Base-by-base conservation (phyloP, 164 flowering plant genomes). In the Annona squamosa region DNA sequence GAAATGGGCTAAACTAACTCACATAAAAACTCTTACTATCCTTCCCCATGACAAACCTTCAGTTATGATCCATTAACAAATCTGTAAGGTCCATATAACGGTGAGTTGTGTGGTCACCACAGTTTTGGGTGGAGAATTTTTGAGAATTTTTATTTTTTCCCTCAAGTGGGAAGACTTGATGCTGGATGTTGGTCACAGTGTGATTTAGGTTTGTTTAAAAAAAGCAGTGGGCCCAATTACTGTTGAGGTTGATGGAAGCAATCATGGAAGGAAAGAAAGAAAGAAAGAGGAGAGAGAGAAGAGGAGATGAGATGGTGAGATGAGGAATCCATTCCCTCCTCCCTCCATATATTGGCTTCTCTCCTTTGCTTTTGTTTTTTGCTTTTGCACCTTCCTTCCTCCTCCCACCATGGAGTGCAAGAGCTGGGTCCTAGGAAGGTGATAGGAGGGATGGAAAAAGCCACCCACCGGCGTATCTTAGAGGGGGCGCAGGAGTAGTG, bases 171-270 rank as follows among this genome's bases (percentile, higher is more conserved):
- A 26, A 26, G 37, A 26, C 37, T 26, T 26, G 37, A 26, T 26
- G 37, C 37, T 26, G 37, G 37, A 26, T 26, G 37, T 26, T 26
- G 37, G 37, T 26, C 37, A 26, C 37, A 26, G 37, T 46, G 65
- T 78, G 65, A 68, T 71, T 71, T 70, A 46, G 73, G 77, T 77
- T 62, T 75, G 73, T 75, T 72, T 67, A 70, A 63, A 65, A 48
- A 80, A 74, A 68, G 72, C 59, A 72, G 18, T 74, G 72, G 46
- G 48, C 17, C 48, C 46, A 42, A 77, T 65, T 69, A 63, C 65
- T 76, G 79, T 77, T 83, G 73, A 79, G 56, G 66, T 47, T 75
- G 80, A 78, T 81, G 82, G 77, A 79, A 74, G 74, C 82, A 81
- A 79, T 81, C 73, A 77, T 83, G 74, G 79, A 79, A 70, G 17